These are phyloP conservation scores for Botrytis tulipae DNA, from an alignment of 2,329 filamentous ascomycete genomes.

Conservation along the genomic window DNA sequence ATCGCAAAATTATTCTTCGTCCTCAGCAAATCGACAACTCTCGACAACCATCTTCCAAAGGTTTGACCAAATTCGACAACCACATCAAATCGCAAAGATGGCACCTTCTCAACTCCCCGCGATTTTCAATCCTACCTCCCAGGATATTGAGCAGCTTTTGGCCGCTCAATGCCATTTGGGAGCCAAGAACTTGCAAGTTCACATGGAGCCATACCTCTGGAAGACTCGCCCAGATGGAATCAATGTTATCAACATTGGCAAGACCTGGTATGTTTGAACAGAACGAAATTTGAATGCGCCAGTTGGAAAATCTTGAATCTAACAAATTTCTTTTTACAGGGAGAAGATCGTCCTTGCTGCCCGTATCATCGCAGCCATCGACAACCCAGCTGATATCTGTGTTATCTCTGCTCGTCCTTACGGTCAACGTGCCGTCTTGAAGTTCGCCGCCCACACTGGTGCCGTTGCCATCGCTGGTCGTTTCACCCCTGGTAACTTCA, in stretches of 20 bases:
- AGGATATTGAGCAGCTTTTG: slow-evolving; percentile 99
- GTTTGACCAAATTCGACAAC: slow-evolving; percentile 36
- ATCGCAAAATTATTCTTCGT: slow-evolving; percentile 21
- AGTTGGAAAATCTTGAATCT: slow-evolving; percentile 97
- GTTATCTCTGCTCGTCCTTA: slow-evolving; percentile 99
- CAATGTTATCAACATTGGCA: slow-evolving; percentile 99
- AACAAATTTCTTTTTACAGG: slow-evolving; percentile 68
- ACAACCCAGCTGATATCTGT: slow-evolving; percentile 99
- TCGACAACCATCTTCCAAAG: slow-evolving; percentile 21
- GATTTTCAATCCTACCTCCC: slow-evolving; percentile 90
- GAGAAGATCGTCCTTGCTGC: slow-evolving; percentile 99
- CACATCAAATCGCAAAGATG: slow-evolving; percentile 71
- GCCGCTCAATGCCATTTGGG: slow-evolving; percentile 95
- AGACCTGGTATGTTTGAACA: slow-evolving; percentile 79
- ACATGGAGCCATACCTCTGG: slow-evolving; percentile 99
- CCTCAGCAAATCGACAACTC: slow-evolving; percentile 30
- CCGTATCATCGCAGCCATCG: slow-evolving; percentile 96
- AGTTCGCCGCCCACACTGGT: slow-evolving; percentile 98
- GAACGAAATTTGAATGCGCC: not conserved
- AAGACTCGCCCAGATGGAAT: slow-evolving; percentile 98
- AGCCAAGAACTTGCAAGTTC: slow-evolving; percentile 98
- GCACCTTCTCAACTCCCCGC: slow-evolving; percentile 91
- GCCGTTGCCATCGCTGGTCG: slow-evolving; percentile 97
- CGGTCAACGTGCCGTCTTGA: slow-evolving; percentile 98
- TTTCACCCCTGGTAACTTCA: slow-evolving; percentile 99